Evolutionary conservation across 1,284 basidiomycete genomes (phyloP), one percentile per base, ranked within the genome.

Genomic region (Leccinum subspadiceum): DNA sequence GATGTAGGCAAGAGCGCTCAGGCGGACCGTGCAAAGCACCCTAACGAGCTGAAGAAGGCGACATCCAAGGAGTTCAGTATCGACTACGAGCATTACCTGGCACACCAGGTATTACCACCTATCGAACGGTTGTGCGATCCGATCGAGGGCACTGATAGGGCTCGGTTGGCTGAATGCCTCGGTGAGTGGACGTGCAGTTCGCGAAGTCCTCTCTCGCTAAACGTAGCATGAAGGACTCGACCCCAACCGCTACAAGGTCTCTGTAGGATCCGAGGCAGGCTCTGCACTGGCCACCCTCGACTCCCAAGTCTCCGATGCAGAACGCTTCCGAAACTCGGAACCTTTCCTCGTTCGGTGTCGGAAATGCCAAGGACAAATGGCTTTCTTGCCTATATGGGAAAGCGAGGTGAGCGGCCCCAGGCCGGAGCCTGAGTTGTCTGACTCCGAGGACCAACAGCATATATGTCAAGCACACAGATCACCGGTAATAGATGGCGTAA

Each of bases 41-140:
- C 96, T 2, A 95, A 99, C 67, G 97, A 99, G 66, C 75, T 98
- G 56, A 83, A 93, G 57, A 86, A 85, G 66, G 82, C 83, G 12
- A 86, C 81, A 0, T 79, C 83, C 12, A 84, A 61, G 5, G 71
- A 85, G 56, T 68, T 92, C 57, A 85, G 84, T 63, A 90, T 95
- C 57, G 95, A 97, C 75, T 94, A 89, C 73, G 93, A 97, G 68
- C 87, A 93, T 74, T 99, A 99, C 75, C 80, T 99, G 22, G 86
- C 92, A 9, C 84, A 93, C 20, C 97, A 99, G 75, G 85, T 99
- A 46, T 80, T 99, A 10, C 96, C 96, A 3, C 96, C 97, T 0
- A 88, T 99, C 55, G 93, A 98, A 70, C 88, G 97, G 70, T 77
- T 99, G 60, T 99, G 96, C 71, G 97, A 98, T 59, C 90, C 91